Percentiles rank a stretch among this genome's conserved stretches.
Evolutionary conservation across 768 basidiomycete species (phyloP).

Genomic region (Rhodotorula toruloides): DNA sequence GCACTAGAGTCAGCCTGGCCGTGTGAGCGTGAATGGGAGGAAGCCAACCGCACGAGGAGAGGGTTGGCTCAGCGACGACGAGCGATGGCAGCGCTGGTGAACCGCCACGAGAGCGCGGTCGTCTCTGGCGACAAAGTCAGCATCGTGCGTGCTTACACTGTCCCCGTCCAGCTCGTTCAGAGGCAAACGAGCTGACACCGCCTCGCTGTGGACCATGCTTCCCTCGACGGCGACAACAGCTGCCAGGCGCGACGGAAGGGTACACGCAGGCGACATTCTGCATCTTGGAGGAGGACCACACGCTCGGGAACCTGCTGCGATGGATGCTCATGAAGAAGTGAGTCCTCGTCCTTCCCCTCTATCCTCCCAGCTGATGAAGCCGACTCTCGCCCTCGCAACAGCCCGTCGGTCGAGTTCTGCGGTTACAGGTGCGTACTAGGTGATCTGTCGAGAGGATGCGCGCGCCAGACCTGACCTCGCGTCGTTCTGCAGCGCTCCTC

Average conservation of each 20-base stretch:
- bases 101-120: constrained; percentile 22
- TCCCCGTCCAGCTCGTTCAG: not conserved
- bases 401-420: constrained; percentile 95
- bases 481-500: constrained; percentile 61
- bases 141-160: constrained; percentile 12
- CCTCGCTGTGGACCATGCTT: not conserved
- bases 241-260: constrained; percentile 72
- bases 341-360: constrained; percentile 39
- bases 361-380: constrained; percentile 15
- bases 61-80: not conserved
- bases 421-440: constrained; percentile 71
- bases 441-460: not conserved
- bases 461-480: not conserved
- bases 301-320: constrained; percentile 84
- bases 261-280: constrained; percentile 85
- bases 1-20: too few relatives aligned
- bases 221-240: constrained; percentile 50
- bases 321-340: constrained; percentile 99
- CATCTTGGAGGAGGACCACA: constrained; percentile 89
- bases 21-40: too few relatives aligned
- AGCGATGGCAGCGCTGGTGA: not conserved
- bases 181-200: not conserved
- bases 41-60: not conserved
- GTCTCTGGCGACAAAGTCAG: constrained; percentile 28
- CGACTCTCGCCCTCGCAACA: constrained; percentile 44